Evolutionary conservation across 805 yeast species (phyloP), one percentile per base, ranked within the genome.

Genomic region (Pichia phayaonensis): DNA sequence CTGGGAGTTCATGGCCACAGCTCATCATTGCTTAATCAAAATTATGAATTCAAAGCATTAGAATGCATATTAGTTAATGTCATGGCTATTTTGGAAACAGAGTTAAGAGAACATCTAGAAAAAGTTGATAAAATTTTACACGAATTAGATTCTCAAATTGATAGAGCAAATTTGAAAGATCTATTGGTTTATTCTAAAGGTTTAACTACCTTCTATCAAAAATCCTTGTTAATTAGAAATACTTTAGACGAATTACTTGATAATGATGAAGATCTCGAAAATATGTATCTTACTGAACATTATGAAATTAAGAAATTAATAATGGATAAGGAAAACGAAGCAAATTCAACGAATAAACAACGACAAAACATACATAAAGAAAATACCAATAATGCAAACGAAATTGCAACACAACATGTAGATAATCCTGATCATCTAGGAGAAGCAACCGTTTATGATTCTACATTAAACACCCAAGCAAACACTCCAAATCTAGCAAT

Each of bases 201-300:
- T 27, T 71, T 90, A 48, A 76, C 86, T 4, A 73, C 81, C 27
- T 89, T 86, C 61, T 80, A 84, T 64, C 96, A 88, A 63, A 82
- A 85, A 61, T 76, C 89, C 0, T 63, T 80, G 8, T 75, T 92
- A 58, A 86, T 90, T 50, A 76, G 94, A 54, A 81, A 87, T 56
- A 92, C 87, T 0, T 66, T 90, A 29, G 96, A 88, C 61, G 96
- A 90, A 54, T 64, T 90, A 23, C 68, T 90, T 45, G 96, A 90
- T 49, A 86, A 81, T 56, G 96, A 89, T 62, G 96, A 90, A 49
- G 95, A 87, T 66, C 67, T 90, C 53, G 80, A 81, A 31, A 84
- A 79, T 11, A 84, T 90, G 90, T 87, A 86, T 61, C 67, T 90
- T 47, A 78, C 84, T 0, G 80, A 74, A 13, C 71, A 59, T 40